Conservation (phyloP, 495 filamentous ascomycete species). For the Aspergillus panamensis region DNA sequence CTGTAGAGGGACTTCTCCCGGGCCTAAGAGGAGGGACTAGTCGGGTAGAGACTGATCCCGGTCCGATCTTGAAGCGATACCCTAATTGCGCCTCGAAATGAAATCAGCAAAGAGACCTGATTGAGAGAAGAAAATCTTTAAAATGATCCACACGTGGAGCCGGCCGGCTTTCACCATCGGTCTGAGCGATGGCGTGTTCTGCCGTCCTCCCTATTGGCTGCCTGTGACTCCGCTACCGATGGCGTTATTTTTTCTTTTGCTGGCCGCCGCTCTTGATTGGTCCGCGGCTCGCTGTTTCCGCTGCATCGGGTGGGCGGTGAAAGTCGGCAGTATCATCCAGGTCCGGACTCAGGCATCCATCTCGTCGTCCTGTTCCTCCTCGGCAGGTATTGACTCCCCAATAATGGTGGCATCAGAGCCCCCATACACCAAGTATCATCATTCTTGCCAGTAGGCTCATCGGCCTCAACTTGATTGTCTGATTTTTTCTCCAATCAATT, state of each 20-base stretch:
- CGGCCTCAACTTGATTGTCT: no score
- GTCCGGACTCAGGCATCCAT: background rate
- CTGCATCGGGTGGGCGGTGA: constrained; percentile 14
- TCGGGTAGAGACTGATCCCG: no score
- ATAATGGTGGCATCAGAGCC: background rate
- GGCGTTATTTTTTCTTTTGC: background rate
- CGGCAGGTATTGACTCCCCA: background rate
- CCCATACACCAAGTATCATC: background rate
- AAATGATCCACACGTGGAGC: constrained; percentile 25
- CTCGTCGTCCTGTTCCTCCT: background rate
- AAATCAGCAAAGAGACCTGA: constrained; percentile 19
- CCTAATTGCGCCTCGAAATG: background rate
- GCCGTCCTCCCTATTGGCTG: constrained; percentile 24
- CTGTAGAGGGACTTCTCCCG: no score
- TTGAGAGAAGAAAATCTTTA: constrained; percentile 10
- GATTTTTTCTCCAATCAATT: no score
- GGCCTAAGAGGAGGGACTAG: no score
- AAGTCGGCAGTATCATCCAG: constrained; percentile 9
- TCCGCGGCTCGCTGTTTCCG: background rate
- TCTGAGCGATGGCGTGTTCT: constrained; percentile 36
- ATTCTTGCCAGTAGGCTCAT: background rate
- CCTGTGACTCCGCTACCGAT: background rate
- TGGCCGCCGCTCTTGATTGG: constrained; percentile 11
- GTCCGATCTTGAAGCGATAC: background rate
- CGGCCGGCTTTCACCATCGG: constrained; percentile 32